Base-by-base conservation (phyloP, 768 basidiomycete genomes). In the Neoboletus brunneissimus region DNA sequence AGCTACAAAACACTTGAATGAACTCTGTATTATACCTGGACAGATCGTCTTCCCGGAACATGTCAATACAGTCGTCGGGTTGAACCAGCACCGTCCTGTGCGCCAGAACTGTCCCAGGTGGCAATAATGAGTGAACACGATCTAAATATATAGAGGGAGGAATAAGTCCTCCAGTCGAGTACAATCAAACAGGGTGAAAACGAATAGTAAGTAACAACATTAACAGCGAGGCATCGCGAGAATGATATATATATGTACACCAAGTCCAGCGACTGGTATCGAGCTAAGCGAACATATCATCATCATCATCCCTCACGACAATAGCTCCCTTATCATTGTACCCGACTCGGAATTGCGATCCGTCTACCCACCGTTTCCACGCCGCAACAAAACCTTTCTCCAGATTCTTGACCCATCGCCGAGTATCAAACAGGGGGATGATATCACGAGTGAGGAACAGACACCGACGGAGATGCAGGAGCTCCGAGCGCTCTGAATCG, bases 341-440 rank as follows among this genome's bases (percentile, higher is more conserved):
- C 43, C 69, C 65, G 12, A 59, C 51, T 16, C 55, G 70, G 65
- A 66, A 69, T 55, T 69, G 76, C 59, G 64, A 71, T 63, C 77
- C 77, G 35, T 75, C 72, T 13, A 77, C 78, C 78, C 78, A 82
- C 23, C 80, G 75, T 51, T 70, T 64, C 80, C 80, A 82, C 0
- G 77, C 78, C 20, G 70, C 72, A 32, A 58, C 29, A 23, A 74
- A 71, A 1, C 75, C 79, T 59, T 76, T 76, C 66, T 82, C 81
- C 45, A 81, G 58, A 51, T 81, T 79, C 51, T 63, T 63, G 18
- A 75, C 76, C 79, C 80, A 82, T 32, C 77, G 67, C 47, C 34
- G 48, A 2, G 81, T 82, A 53, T 82, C 81, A 55, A 81, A 82
- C 44, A 82, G 61, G 0, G 81, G 78, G 61, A 75, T 74, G 5